These are phyloP conservation scores for Grifola frondosa DNA, from an alignment of 1,284 basidiomycete species.

Conservation along the genomic window DNA sequence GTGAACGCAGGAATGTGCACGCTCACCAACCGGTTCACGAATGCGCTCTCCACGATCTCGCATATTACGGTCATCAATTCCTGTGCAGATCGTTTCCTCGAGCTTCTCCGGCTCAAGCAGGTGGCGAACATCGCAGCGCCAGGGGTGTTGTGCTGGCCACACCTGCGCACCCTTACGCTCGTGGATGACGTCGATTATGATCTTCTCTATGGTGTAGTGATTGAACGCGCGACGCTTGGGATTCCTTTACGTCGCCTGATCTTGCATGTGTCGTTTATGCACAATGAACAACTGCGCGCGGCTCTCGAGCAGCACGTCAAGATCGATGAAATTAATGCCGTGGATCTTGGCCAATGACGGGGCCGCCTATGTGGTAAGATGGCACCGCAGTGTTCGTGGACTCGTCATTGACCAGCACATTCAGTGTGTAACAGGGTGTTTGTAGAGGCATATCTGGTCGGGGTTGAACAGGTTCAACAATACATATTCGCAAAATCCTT, in stretches of 20 bases:
- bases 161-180: constrained; percentile 23
- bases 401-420: no score
- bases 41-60: constrained; percentile 25
- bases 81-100: constrained; percentile 25
- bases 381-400: no score
- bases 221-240: constrained; percentile 19
- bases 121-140: constrained; percentile 3
- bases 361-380: no score
- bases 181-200: constrained; percentile 27
- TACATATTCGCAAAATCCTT: constrained; percentile 12
- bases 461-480: no score
- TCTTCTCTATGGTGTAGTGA: constrained; percentile 21
- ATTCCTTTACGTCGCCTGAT: constrained; percentile 23
- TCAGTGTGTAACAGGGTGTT: no score
- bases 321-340: constrained; percentile 25
- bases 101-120: constrained; percentile 24
- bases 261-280: constrained; percentile 27
- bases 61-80: constrained; percentile 28
- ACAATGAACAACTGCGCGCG: constrained; percentile 17
- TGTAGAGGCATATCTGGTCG: no score
- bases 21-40: constrained; percentile 23
- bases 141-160: constrained; percentile 19
- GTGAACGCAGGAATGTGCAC: constrained; percentile 25
- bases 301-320: constrained; percentile 24
- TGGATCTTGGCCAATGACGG: constrained; percentile 21